Percentiles rank a stretch among this genome's conserved stretches.
phyloP scores from a whole-genome alignment of 2,329 filamentous ascomycete genomes.

The Xylaria sp. region DNA sequence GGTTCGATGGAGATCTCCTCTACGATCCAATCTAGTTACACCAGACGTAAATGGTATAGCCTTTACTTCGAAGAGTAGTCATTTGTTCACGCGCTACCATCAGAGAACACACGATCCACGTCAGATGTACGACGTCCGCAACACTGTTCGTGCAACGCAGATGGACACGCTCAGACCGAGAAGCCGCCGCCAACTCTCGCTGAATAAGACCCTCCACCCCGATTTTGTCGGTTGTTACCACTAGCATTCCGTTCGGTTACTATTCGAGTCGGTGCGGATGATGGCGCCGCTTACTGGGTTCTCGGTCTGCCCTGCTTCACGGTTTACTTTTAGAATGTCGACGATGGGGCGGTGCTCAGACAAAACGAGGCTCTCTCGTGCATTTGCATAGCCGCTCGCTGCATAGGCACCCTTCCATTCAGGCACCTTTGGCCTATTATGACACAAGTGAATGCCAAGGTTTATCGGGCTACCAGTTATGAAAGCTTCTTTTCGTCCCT shows the following conservation, averaged over 20 bases:
- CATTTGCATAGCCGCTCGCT: slow-evolving; percentile 23
- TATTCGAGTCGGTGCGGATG: not conserved
- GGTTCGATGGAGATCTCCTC: too few relatives aligned
- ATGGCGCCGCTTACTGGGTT: slow-evolving; percentile 3
- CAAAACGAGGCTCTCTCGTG: slow-evolving; percentile 17
- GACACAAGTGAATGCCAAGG: not conserved
- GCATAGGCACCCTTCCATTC: slow-evolving; percentile 4
- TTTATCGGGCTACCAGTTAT: not conserved
- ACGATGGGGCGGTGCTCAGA: slow-evolving; percentile 16
- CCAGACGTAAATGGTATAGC: not conserved
- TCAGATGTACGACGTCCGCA: slow-evolving; percentile 7
- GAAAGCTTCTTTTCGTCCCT: not conserved
- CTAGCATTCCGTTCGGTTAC: not conserved
- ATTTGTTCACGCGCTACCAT: not conserved
- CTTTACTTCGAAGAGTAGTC: not conserved
- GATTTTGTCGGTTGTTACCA: not conserved
- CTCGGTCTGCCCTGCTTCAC: not conserved
- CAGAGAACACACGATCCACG: not conserved
- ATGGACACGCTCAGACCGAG: not conserved
- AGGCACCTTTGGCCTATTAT: slow-evolving; percentile 1
- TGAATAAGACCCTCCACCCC: not conserved
- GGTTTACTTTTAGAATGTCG: slow-evolving; percentile 8
- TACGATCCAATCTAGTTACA: too few relatives aligned
- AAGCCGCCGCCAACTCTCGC: not conserved
- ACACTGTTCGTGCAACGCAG: not conserved